Evolutionary conservation across 192 early-diverging fungal species (phyloP).

Genomic region (Gorgonomyces haynaldii): DNA sequence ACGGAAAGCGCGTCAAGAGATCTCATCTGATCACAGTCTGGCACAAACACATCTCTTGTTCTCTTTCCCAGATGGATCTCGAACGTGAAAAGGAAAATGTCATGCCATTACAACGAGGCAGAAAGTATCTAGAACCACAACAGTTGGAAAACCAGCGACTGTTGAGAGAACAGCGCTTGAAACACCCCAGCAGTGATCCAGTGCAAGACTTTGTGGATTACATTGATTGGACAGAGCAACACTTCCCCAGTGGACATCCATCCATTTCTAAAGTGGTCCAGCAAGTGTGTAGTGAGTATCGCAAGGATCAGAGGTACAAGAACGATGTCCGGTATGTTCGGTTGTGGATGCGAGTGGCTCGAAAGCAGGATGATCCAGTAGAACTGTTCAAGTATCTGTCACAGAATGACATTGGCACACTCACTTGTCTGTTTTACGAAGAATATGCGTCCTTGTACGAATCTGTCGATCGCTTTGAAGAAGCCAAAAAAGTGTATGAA

Average conservation of each 20-base stretch:
- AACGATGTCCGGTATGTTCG: slow-evolving; percentile 37
- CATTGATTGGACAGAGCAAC: slow-evolving; percentile 22
- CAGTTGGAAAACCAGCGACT: neutral
- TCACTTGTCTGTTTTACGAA: slow-evolving; percentile 58
- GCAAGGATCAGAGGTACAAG: slow-evolving; percentile 25
- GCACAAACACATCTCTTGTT: too few relatives aligned
- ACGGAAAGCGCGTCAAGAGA: too few relatives aligned
- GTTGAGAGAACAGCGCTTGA: neutral
- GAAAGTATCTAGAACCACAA: neutral
- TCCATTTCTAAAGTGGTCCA: slow-evolving; percentile 11
- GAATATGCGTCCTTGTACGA: slow-evolving; percentile 62
- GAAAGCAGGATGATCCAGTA: slow-evolving; percentile 30
- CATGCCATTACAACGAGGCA: neutral
- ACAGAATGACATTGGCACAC: slow-evolving; percentile 57
- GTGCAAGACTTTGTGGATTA: slow-evolving; percentile 23
- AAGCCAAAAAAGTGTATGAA: slow-evolving; percentile 51
- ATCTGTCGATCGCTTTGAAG: slow-evolving; percentile 29
- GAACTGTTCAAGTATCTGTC: slow-evolving; percentile 69
- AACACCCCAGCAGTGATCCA: slow-evolving; percentile 18
- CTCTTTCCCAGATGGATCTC: too few relatives aligned
- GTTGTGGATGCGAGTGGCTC: slow-evolving; percentile 54
- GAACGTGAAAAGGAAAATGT: neutral
- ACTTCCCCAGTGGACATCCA: slow-evolving; percentile 17
- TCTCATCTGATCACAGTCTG: too few relatives aligned
- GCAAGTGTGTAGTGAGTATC: slow-evolving; percentile 17